Percentiles rank a stretch among this genome's conserved stretches.
These are phyloP conservation scores for Glycine tomentella DNA, from an alignment of 306 rosid genomes.

Conservation along the genomic window DNA sequence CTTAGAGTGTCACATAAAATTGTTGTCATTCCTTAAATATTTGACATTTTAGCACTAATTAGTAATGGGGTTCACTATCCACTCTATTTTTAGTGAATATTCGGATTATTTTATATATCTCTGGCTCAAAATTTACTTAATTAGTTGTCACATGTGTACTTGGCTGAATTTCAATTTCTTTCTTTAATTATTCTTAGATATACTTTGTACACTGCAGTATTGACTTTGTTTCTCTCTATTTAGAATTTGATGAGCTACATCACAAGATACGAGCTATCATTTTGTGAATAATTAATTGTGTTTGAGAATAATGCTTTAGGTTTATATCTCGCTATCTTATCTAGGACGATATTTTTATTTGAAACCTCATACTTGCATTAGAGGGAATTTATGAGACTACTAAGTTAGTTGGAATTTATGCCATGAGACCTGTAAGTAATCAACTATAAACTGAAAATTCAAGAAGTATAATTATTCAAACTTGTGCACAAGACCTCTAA, in stretches of 20 bases:
- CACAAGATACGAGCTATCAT: background rate
- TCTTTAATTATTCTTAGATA: no score
- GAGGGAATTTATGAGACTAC: background rate
- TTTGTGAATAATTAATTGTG: slow-evolving; percentile 1
- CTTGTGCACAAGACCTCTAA: background rate
- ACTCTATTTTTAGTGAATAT: background rate
- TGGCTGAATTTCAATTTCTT: no score
- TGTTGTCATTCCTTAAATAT: background rate
- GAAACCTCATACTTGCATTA: background rate
- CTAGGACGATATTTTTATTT: background rate
- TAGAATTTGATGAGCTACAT: background rate
- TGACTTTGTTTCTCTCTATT: background rate
- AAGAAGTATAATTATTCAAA: background rate
- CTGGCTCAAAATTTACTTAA: no score
- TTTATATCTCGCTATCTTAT: slow-evolving; percentile 4
- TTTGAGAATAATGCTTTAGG: slow-evolving; percentile 10
- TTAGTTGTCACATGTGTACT: no score
- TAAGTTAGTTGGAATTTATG: background rate
- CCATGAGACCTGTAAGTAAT: background rate
- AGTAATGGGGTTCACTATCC: background rate
- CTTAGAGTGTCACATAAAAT: background rate
- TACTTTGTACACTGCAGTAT: no score
- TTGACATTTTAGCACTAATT: background rate
- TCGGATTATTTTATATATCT: no score
- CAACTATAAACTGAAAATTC: background rate